Percentiles rank a stretch among this genome's conserved stretches.
Evolutionary conservation across 257 asterid genomes (phyloP).

Genomic region (Solanum gracilifrons): DNA sequence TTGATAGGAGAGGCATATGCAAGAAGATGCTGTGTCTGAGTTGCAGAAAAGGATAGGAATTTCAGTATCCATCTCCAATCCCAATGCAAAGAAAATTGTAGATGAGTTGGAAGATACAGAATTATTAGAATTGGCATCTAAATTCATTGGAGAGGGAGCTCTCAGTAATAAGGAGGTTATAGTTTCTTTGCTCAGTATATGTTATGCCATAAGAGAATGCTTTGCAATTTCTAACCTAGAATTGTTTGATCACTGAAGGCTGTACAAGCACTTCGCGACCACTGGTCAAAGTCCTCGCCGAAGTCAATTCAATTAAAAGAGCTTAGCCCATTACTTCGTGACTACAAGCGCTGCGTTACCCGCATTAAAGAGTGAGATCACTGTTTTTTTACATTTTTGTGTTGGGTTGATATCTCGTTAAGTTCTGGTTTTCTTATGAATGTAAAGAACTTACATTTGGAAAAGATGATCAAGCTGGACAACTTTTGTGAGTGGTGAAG

Average conservation of each 20-base stretch:
- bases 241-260: conserved; percentile 28
- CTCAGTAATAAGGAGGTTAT: conserved; percentile 46
- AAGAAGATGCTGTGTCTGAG: conserved; percentile 39
- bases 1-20: conserved; percentile 43
- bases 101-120: conserved; percentile 71
- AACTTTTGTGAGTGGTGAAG: not conserved
- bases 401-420: not conserved
- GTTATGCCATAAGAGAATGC: not conserved
- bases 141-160: conserved; percentile 35
- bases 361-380: conserved; percentile 58
- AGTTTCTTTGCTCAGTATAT: not conserved
- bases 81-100: conserved; percentile 25
- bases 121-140: conserved; percentile 50
- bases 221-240: not conserved
- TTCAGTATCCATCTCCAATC: conserved; percentile 32
- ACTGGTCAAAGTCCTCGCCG: conserved; percentile 62
- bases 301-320: conserved; percentile 59
- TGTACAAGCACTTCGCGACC: conserved; percentile 65
- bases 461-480: not conserved
- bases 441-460: not conserved
- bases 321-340: conserved; percentile 76
- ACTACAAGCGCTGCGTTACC: conserved; percentile 61
- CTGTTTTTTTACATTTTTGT: not conserved
- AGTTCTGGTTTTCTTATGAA: not conserved
- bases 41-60: conserved; percentile 52